Evolutionary conservation across 1,284 basidiomycete genomes (phyloP).

Genomic region (Lentinus polychrous): DNA sequence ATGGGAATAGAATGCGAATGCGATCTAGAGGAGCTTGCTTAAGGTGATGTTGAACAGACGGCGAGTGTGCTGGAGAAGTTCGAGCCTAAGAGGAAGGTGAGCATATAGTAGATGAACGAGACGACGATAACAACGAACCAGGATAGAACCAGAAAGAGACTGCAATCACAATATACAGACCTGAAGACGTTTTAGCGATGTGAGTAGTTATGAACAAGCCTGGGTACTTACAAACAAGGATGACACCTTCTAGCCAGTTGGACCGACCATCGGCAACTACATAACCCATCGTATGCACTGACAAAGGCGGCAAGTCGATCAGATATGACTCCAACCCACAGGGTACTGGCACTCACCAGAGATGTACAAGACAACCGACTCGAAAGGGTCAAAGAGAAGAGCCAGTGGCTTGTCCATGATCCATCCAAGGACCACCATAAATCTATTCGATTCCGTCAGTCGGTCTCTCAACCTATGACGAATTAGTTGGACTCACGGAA

Average conservation of each 20-base stretch:
- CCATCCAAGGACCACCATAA: constrained; percentile 61
- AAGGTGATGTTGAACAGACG: constrained; percentile 18
- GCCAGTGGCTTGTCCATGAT: constrained; percentile 59
- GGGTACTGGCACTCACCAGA: constrained; percentile 26
- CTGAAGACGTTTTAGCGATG: background rate
- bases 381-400: constrained; percentile 60
- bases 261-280: constrained; percentile 26
- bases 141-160: constrained; percentile 64
- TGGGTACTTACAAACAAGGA: constrained; percentile 51
- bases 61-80: constrained; percentile 32
- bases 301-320: constrained; percentile 33
- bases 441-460: constrained; percentile 28
- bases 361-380: constrained; percentile 47
- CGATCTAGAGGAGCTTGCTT: background rate
- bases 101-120: background rate
- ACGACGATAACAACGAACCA: constrained; percentile 25
- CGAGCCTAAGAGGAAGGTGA: constrained; percentile 20
- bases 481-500: constrained; percentile 48
- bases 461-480: constrained; percentile 18
- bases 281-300: constrained; percentile 25
- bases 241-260: constrained; percentile 28
- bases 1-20: background rate
- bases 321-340: constrained; percentile 10
- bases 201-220: background rate
- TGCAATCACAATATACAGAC: constrained; percentile 44